A percentile compares a stretch with the other conserved stretches of the same genome.
Conservation (phyloP, 352 stramenopile species). For the Plasmopara viticola region DNA sequence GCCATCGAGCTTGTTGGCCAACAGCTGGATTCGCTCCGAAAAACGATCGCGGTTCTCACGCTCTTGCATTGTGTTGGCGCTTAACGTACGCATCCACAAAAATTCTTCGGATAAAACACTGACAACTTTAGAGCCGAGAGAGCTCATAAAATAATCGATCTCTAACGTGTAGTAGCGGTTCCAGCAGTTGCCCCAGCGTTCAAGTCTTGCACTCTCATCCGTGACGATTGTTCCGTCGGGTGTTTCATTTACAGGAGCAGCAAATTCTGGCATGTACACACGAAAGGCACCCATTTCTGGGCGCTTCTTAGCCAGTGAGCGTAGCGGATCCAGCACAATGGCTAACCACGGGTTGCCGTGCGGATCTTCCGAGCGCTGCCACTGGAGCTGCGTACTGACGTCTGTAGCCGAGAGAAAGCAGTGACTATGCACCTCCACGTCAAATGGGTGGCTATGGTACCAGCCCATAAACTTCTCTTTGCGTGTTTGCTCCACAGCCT, state of each 20-base stretch:
- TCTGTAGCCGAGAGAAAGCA: constrained; percentile 98
- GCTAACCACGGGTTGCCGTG: constrained; percentile 95
- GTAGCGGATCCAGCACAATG: constrained; percentile 97
- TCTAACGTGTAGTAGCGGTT: constrained; percentile 75
- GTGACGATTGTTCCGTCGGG: constrained; percentile 92
- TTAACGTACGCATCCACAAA: constrained; percentile 89
- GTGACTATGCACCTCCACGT: constrained; percentile 93
- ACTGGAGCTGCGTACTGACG: constrained; percentile 96
- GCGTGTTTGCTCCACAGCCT: constrained; percentile 90
- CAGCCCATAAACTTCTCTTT: constrained; percentile 99
- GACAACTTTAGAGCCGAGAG: constrained; percentile 87
- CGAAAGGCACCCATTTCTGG: constrained; percentile 97
- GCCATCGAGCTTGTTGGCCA: constrained; percentile 80
- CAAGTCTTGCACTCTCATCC: constrained; percentile 89
- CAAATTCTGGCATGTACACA: constrained; percentile 96
- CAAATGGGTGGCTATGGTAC: constrained; percentile 99
- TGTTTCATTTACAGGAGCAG: constrained; percentile 88
- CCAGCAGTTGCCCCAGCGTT: constrained; percentile 95
- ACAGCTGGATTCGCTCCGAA: constrained; percentile 82
- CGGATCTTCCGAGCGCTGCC: constrained; percentile 96
- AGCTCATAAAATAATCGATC: constrained; percentile 97
- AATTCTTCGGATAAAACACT: constrained; percentile 91
- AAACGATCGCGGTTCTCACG: constrained; percentile 86
- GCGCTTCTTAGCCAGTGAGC: constrained; percentile 89
- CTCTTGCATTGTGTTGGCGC: constrained; percentile 86